Conservation (phyloP, 805 yeast species). For the Kuraishia hungarica region DNA sequence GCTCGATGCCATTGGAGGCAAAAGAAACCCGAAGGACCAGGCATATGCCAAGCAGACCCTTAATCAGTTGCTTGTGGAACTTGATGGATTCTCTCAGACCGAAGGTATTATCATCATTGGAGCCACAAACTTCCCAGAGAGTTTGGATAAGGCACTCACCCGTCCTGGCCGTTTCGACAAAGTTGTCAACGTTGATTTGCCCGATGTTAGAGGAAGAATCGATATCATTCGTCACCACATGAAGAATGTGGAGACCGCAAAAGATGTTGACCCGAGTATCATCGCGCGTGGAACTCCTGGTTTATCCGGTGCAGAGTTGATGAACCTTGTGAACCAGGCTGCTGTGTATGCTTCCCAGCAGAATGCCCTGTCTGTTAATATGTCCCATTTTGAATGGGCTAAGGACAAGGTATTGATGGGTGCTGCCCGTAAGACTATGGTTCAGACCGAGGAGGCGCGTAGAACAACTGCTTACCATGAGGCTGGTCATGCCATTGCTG, state of each 20-base stretch:
- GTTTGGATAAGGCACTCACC: conserved; percentile 92
- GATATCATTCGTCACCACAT: conserved; percentile 89
- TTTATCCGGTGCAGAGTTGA: conserved; percentile 93
- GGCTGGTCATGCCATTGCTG: conserved; percentile 99
- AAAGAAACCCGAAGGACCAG: conserved; percentile 94
- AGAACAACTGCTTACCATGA: conserved; percentile 96
- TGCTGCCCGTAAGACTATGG: conserved; percentile 97
- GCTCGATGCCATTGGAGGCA: conserved; percentile 97
- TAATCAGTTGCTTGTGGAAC: conserved; percentile 89
- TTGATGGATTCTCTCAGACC: conserved; percentile 91
- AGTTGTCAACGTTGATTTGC: conserved; percentile 88
- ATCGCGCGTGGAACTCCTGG: conserved; percentile 98
- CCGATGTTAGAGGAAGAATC: conserved; percentile 95
- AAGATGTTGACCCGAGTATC: conserved; percentile 78
- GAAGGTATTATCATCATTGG: conserved; percentile 94
- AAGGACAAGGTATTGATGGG: conserved; percentile 97
- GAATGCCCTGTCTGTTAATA: conserved; percentile 82
- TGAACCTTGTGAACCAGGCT: conserved; percentile 95
- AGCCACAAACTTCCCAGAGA: conserved; percentile 97
- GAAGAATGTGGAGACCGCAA: conserved; percentile 80
- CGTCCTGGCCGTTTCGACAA: conserved; percentile 98
- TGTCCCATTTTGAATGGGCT: conserved; percentile 97
- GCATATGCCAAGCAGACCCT: conserved; percentile 97
- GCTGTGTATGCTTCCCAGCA: conserved; percentile 94
- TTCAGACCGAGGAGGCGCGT: conserved; percentile 90